Percentiles rank a stretch among this genome's conserved stretches.
phyloP scores from a whole-genome alignment of 768 basidiomycete genomes.

The Coprinopsis sp. region DNA sequence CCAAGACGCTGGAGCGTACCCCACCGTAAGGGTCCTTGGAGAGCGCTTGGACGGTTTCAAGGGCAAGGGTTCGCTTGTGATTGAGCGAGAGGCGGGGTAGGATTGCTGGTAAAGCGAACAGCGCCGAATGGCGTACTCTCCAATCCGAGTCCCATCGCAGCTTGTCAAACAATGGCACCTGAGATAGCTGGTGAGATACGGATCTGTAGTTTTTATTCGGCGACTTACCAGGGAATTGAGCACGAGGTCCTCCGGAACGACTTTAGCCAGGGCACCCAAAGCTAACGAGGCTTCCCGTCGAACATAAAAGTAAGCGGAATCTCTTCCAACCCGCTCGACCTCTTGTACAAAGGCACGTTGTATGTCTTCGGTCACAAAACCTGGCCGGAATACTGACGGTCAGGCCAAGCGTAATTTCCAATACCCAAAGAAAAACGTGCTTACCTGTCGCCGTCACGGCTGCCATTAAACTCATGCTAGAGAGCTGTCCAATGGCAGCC shows the following conservation, averaged over 20 bases:
- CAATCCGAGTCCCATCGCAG: slow-evolving; percentile 65
- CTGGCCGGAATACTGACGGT: slow-evolving; percentile 17
- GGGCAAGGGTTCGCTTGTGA: slow-evolving; percentile 58
- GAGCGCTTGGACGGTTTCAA: slow-evolving; percentile 60
- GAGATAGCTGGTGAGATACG: no score
- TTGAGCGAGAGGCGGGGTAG: slow-evolving; percentile 57
- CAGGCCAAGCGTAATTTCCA: background rate
- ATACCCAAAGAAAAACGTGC: slow-evolving; percentile 18
- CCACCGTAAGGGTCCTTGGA: slow-evolving; percentile 56
- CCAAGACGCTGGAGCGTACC: slow-evolving; percentile 78
- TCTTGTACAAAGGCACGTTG: slow-evolving; percentile 68
- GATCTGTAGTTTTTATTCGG: background rate
- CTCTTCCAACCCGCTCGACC: slow-evolving; percentile 60
- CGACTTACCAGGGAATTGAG: slow-evolving; percentile 52
- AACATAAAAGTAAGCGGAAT: slow-evolving; percentile 66
- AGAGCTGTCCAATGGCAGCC: slow-evolving; percentile 78
- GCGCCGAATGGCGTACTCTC: slow-evolving; percentile 84
- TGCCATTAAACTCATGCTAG: slow-evolving; percentile 92
- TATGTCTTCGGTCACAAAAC: slow-evolving; percentile 49
- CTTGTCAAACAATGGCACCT: slow-evolving; percentile 79
- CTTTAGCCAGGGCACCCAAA: slow-evolving; percentile 82
- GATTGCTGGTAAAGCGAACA: slow-evolving; percentile 81
- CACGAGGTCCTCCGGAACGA: slow-evolving; percentile 73
- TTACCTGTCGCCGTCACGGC: slow-evolving; percentile 76
- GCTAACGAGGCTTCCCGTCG: slow-evolving; percentile 85